phyloP scores from a whole-genome alignment of 257 asterid genomes.

The Solanum ahanhuiri region DNA sequence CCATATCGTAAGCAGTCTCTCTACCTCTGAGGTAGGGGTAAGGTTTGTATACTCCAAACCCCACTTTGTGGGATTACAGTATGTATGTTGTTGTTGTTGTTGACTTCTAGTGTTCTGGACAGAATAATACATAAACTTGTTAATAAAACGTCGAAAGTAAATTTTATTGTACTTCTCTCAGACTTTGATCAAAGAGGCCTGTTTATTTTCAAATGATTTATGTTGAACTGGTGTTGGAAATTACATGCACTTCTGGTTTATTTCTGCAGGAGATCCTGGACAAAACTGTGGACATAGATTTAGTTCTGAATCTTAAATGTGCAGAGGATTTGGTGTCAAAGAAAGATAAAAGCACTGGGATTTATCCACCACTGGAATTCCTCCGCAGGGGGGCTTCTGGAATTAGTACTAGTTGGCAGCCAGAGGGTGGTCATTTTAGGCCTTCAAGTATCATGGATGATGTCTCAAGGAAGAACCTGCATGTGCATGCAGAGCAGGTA shows the following conservation, averaged over 20 bases:
- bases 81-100: background rate
- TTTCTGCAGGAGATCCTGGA: slow-evolving; percentile 69
- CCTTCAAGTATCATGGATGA: slow-evolving; percentile 24
- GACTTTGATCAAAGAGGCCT: background rate
- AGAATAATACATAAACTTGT: background rate
- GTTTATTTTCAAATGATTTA: background rate
- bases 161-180: background rate
- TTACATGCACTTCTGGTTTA: background rate
- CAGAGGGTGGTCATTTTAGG: slow-evolving; percentile 17
- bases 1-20: background rate
- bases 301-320: slow-evolving; percentile 77
- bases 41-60: background rate
- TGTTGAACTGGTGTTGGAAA: background rate
- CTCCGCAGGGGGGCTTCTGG: slow-evolving; percentile 38
- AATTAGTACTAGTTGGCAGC: slow-evolving; percentile 26
- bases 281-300: slow-evolving; percentile 61
- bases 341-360: slow-evolving; percentile 21
- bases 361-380: slow-evolving; percentile 29
- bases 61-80: background rate
- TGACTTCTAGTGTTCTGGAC: background rate
- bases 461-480: slow-evolving; percentile 49
- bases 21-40: background rate
- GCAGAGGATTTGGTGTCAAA: slow-evolving; percentile 28
- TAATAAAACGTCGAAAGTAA: background rate
- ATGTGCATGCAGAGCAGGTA: slow-evolving; percentile 57